These are phyloP conservation scores for Phymatotrichopsis omnivora DNA, from an alignment of 2,329 filamentous ascomycete species.

Conservation along the genomic window DNA sequence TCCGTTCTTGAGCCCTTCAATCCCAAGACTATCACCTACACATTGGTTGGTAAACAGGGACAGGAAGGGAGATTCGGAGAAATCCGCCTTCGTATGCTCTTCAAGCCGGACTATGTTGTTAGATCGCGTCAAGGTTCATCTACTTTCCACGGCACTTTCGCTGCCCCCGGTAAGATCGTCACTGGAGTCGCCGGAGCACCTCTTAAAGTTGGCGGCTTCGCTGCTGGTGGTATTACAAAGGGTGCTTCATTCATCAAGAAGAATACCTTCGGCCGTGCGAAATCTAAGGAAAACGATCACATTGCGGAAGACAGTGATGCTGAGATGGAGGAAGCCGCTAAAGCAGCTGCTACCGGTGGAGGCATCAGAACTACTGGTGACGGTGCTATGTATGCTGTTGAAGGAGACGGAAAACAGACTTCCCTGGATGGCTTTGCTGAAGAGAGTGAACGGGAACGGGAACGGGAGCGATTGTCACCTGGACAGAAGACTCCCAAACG, in stretches of 20 bases:
- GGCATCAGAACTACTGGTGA: constrained; percentile 1
- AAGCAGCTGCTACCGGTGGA: constrained; percentile 15
- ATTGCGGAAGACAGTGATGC: constrained; percentile 14
- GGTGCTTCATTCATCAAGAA: constrained; percentile 85
- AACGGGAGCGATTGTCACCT: constrained; percentile 16
- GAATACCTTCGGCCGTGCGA: constrained; percentile 66
- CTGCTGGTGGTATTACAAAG: constrained; percentile 71
- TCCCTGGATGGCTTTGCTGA: constrained; percentile 8
- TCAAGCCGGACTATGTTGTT: constrained; percentile 85
- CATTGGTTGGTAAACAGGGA: constrained; percentile 65
- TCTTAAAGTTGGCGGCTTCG: constrained; percentile 80
- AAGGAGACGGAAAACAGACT: constrained; percentile 10
- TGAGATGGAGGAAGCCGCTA: constrained; percentile 10
- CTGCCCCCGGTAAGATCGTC: constrained; percentile 76
- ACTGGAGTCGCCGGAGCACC: constrained; percentile 71
- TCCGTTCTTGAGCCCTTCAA: constrained; percentile 75
- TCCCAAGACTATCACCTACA: constrained; percentile 61
- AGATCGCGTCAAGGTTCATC: constrained; percentile 80
- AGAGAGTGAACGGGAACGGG: too few species aligned
- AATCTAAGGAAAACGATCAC: constrained; percentile 42
- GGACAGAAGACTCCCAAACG: constrained; percentile 23
- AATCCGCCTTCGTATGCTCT: constrained; percentile 73
- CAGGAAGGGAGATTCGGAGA: constrained; percentile 50
- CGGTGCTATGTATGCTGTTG: constrained; percentile 2
- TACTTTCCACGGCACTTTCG: constrained; percentile 86